A percentile compares a stretch with the other conserved stretches of the same genome.
Conservation (phyloP, 306 rosid species). For the Pyrus betulifolia region DNA sequence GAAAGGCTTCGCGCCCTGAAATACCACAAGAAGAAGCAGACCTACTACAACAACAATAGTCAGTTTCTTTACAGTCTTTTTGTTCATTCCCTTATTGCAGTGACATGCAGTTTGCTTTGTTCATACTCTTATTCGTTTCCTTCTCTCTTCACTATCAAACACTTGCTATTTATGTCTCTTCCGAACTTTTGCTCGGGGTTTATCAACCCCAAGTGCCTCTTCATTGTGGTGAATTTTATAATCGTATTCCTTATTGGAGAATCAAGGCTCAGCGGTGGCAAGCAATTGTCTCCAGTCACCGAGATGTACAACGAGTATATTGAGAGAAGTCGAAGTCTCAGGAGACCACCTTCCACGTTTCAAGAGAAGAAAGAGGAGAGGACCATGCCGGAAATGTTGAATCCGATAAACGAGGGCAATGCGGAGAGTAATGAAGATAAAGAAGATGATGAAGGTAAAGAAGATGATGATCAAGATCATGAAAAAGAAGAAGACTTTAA, state of each 20-base stretch:
- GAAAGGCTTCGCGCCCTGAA: constrained; percentile 23
- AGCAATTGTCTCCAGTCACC: neutral
- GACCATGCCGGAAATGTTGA: neutral
- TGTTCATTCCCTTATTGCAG: constrained; percentile 19
- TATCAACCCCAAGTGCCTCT: constrained; percentile 30
- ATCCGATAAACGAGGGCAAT: neutral
- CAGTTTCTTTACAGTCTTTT: constrained; percentile 17
- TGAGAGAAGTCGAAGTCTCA: constrained; percentile 19
- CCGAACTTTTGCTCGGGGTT: constrained; percentile 21
- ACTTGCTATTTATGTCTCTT: constrained; percentile 8
- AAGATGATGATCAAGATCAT: neutral
- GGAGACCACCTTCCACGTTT: neutral
- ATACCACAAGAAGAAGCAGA: constrained; percentile 2
- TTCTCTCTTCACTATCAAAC: constrained; percentile 10
- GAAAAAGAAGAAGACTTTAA: constrained; percentile 6
- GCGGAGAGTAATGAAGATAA: neutral
- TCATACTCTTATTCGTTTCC: constrained; percentile 26
- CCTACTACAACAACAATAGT: neutral
- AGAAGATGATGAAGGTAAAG: constrained; percentile 1
- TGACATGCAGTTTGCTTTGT: constrained; percentile 23
- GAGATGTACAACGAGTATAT: constrained; percentile 18
- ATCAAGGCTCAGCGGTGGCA: constrained; percentile 19
- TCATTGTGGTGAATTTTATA: constrained; percentile 34
- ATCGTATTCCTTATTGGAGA: constrained; percentile 36
- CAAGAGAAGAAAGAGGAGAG: constrained; percentile 11